Conservation (phyloP, 352 stramenopile genomes). For the Pythium angustatum region DNA sequence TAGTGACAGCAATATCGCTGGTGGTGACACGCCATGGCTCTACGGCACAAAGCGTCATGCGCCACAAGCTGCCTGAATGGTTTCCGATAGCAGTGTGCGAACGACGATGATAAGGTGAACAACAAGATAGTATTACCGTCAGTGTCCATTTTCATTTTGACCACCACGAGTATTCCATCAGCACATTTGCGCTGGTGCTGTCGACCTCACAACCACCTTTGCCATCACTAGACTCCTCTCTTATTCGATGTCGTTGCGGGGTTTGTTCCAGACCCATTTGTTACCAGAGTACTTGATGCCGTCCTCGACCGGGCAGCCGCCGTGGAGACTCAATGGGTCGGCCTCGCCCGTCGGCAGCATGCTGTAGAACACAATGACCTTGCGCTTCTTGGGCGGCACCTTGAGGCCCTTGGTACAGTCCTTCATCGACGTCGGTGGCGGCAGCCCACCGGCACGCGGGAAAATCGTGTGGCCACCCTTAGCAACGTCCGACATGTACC, state of each 20-base stretch:
- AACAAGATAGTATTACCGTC: no score
- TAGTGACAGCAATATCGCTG: neutral
- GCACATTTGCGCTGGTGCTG: no score
- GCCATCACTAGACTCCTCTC: neutral
- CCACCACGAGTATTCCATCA: no score
- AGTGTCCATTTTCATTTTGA: no score
- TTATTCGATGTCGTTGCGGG: slow-evolving; percentile 14
- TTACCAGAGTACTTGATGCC: slow-evolving; percentile 75
- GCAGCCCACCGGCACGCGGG: slow-evolving; percentile 47
- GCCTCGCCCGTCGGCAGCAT: slow-evolving; percentile 62
- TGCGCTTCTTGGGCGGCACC: slow-evolving; percentile 66
- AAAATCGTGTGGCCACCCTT: slow-evolving; percentile 73
- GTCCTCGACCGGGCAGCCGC: slow-evolving; percentile 67
- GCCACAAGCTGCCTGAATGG: neutral
- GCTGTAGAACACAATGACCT: slow-evolving; percentile 79
- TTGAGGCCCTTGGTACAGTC: slow-evolving; percentile 61
- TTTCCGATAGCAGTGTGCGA: neutral
- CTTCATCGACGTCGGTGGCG: slow-evolving; percentile 48
- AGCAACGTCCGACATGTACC: slow-evolving; percentile 83
- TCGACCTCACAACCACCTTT: no score
- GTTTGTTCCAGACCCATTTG: slow-evolving; percentile 87
- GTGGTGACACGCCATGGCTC: neutral
- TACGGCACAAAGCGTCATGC: neutral
- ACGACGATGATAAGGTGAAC: no score
- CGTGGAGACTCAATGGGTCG: slow-evolving; percentile 67